Evolutionary conservation across 2,329 filamentous ascomycete species (phyloP).

Genomic region (Penicillium hordei): DNA sequence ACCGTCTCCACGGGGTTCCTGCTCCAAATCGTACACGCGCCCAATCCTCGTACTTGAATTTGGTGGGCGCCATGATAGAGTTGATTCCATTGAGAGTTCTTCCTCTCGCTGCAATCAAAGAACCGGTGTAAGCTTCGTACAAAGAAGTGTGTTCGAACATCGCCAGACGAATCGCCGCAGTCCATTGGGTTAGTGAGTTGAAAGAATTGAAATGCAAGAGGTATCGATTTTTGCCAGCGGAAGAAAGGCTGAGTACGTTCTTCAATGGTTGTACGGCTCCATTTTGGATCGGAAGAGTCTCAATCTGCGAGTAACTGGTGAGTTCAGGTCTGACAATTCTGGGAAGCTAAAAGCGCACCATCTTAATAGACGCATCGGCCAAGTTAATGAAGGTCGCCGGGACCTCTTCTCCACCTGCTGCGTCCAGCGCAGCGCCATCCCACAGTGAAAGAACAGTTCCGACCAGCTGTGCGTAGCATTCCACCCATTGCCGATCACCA

Average conservation of each 20-base stretch:
- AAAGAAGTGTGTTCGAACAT: slow-evolving; percentile 93
- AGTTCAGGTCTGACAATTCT: not conserved
- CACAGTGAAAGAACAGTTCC: slow-evolving; percentile 93
- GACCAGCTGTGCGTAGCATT: slow-evolving; percentile 95
- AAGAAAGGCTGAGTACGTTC: slow-evolving; percentile 94
- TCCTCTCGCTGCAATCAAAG: slow-evolving; percentile 91
- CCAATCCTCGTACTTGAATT: slow-evolving; percentile 83
- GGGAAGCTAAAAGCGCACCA: slow-evolving; percentile 60
- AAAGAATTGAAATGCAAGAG: slow-evolving; percentile 94
- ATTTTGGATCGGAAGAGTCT: slow-evolving; percentile 83
- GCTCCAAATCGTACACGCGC: slow-evolving; percentile 92
- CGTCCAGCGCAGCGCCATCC: slow-evolving; percentile 90
- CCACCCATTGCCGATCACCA: slow-evolving; percentile 83
- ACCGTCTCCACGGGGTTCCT: slow-evolving; percentile 91
- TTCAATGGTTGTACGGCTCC: slow-evolving; percentile 75
- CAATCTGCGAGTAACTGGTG: slow-evolving; percentile 58
- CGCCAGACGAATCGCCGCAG: slow-evolving; percentile 84
- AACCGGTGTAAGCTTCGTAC: slow-evolving; percentile 95
- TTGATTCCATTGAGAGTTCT: slow-evolving; percentile 87
- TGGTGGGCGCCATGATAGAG: slow-evolving; percentile 78
- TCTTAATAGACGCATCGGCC: slow-evolving; percentile 95
- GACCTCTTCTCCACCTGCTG: slow-evolving; percentile 80
- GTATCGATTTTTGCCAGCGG: slow-evolving; percentile 92
- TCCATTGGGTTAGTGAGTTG: slow-evolving; percentile 93
- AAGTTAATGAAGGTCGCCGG: slow-evolving; percentile 93